Conservation (phyloP, 495 filamentous ascomycete species). For the Aspergillus saccharolyticus region DNA sequence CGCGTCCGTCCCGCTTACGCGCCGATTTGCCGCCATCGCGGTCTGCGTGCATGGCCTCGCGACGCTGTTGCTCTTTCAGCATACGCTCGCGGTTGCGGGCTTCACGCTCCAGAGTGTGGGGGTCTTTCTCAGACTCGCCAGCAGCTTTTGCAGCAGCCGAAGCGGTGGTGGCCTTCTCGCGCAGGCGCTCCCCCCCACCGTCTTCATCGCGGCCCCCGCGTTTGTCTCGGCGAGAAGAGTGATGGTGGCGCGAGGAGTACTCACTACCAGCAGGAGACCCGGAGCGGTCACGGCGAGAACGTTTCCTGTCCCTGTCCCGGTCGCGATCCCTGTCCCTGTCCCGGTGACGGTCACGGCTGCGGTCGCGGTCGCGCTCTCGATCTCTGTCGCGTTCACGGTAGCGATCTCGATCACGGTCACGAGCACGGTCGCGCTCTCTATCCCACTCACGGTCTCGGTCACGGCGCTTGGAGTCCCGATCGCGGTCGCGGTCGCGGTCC, state of each 20-base stretch:
- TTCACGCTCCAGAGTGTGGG: constrained; percentile 72
- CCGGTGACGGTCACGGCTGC: constrained; percentile 41
- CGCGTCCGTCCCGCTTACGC: constrained; percentile 46
- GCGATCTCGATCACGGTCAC: constrained; percentile 28
- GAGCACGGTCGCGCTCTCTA: constrained; percentile 24
- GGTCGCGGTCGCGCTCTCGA: constrained; percentile 40
- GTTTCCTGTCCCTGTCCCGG: constrained; percentile 48
- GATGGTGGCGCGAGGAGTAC: constrained; percentile 31
- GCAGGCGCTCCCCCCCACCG: constrained; percentile 22
- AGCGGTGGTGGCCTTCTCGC: constrained; percentile 16
- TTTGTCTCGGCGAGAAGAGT: constrained; percentile 42
- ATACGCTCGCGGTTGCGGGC: constrained; percentile 70
- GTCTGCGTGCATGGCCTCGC: constrained; percentile 50
- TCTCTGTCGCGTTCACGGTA: constrained; percentile 40
- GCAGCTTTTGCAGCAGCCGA: constrained; percentile 9
- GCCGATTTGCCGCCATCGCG: constrained; percentile 41
- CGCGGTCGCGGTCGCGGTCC: constrained; percentile 29
- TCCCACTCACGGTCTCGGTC: constrained; percentile 29
- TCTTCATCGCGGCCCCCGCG: constrained; percentile 29
- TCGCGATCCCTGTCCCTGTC: constrained; percentile 45
- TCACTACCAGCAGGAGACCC: constrained; percentile 36
- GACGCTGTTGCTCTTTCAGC: constrained; percentile 71
- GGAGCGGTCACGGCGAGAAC: constrained; percentile 49
- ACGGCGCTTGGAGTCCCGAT: constrained; percentile 29
- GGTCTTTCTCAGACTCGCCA: constrained; percentile 51